Percentiles rank a stretch among this genome's conserved stretches.
Conservation (phyloP, 169 alveolate species). For the Plasmodium reichenowi region DNA sequence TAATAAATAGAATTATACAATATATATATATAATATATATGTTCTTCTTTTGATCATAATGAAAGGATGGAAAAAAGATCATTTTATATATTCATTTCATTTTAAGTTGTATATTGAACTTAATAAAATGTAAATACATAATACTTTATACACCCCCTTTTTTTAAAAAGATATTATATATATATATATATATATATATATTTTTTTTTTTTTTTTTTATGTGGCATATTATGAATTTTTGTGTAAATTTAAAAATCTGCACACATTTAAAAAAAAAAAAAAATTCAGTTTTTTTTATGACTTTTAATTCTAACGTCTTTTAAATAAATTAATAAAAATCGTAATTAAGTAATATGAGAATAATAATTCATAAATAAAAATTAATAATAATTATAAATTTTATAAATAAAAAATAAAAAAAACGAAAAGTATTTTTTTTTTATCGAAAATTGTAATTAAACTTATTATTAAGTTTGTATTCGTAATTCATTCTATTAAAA, state of each 20-base stretch:
- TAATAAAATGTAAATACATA: constrained; percentile 9
- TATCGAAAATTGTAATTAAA: neutral
- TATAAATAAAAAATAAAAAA: neutral
- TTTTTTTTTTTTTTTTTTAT: neutral
- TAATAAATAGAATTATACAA: no score
- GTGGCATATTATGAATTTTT: neutral
- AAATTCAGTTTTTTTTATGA: neutral
- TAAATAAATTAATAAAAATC: neutral
- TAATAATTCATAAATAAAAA: neutral
- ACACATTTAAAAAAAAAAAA: constrained; percentile 15
- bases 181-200: neutral
- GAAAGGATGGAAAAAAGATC: no score
- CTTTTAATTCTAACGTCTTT: neutral
- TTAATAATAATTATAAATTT: neutral
- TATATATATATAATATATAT: no score
- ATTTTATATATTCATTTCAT: no score
- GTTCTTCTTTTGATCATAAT: no score
- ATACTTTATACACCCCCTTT: neutral
- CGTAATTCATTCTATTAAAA: neutral
- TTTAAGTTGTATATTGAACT: neutral
- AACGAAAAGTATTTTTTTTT: neutral
- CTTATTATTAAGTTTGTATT: neutral
- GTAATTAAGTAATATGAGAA: neutral
- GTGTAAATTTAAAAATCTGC: constrained; percentile 2
- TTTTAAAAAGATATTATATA: no score